These are phyloP conservation scores for Scopulariopsis brevicaulis DNA, from an alignment of 2,329 filamentous ascomycete genomes.

Conservation along the genomic window DNA sequence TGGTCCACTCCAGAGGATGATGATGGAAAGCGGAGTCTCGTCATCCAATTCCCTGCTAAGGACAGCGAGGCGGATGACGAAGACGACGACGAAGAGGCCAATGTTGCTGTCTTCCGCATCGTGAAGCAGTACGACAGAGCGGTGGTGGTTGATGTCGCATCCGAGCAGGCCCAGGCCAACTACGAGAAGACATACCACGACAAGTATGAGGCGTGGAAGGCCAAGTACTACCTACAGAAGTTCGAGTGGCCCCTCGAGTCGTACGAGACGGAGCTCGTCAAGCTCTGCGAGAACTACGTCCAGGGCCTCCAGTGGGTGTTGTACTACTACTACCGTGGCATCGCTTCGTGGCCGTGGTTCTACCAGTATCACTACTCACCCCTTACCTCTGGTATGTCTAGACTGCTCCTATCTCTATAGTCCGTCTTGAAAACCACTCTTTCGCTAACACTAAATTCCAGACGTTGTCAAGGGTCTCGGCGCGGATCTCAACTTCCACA, in stretches of 20 bases:
- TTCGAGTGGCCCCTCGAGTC: conserved; percentile 81
- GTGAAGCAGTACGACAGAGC: conserved; percentile 88
- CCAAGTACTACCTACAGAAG: conserved; percentile 83
- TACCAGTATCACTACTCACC: conserved; percentile 95
- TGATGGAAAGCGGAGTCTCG: conserved; percentile 39
- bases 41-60: conserved; percentile 36
- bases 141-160: conserved; percentile 66
- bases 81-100: conserved; percentile 59
- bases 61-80: conserved; percentile 50
- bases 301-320: conserved; percentile 97
- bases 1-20: conserved; percentile 48
- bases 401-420: not conserved
- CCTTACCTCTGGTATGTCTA: conserved; percentile 66
- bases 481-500: conserved; percentile 81
- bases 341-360: conserved; percentile 98
- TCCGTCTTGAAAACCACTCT: no score
- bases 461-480: conserved; percentile 83
- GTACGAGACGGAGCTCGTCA: conserved; percentile 62
- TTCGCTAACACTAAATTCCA: conserved; percentile 18
- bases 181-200: conserved; percentile 80
- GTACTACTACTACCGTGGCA: conserved; percentile 94
- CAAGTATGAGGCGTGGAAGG: conserved; percentile 89
- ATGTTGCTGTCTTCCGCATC: conserved; percentile 73
- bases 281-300: conserved; percentile 90
- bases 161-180: conserved; percentile 66